Evolutionary conservation across 1,284 basidiomycete species (phyloP).

Genomic region (Dichomitus squalens): DNA sequence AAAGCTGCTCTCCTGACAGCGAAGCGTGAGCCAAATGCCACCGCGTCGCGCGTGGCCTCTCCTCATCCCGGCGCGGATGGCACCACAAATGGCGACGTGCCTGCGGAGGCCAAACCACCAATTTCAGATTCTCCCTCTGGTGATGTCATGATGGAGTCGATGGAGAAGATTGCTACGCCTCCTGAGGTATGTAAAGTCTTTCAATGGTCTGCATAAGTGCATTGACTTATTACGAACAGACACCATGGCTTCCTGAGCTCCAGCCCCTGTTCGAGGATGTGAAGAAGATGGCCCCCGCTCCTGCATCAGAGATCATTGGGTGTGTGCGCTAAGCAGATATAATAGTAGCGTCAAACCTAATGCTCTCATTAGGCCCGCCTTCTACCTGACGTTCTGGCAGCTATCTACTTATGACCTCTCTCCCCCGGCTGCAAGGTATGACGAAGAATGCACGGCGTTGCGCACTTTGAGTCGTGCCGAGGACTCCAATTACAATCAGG

Average conservation of each 20-base stretch:
- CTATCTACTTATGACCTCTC: slow-evolving; percentile 86
- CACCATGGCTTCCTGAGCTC: slow-evolving; percentile 78
- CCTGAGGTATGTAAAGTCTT: slow-evolving; percentile 12
- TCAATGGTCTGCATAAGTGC: not conserved
- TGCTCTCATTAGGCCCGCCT: slow-evolving; percentile 67
- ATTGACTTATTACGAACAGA: slow-evolving; percentile 39
- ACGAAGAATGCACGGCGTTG: slow-evolving; percentile 66
- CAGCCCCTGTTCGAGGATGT: slow-evolving; percentile 70
- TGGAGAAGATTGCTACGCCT: slow-evolving; percentile 14
- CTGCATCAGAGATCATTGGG: slow-evolving; percentile 72
- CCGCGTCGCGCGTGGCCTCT: slow-evolving; percentile 62
- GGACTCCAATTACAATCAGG: slow-evolving; percentile 55
- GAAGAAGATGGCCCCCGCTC: slow-evolving; percentile 65
- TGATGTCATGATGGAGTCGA: slow-evolving; percentile 53
- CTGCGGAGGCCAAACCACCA: slow-evolving; percentile 37
- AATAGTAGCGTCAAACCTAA: not conserved
- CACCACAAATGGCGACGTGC: slow-evolving; percentile 35
- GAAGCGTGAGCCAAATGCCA: slow-evolving; percentile 65
- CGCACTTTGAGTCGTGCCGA: slow-evolving; percentile 62
- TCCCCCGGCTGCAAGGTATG: slow-evolving; percentile 69
- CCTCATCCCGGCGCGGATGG: slow-evolving; percentile 44
- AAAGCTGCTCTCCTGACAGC: slow-evolving; percentile 70
- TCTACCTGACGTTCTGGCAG: slow-evolving; percentile 96
- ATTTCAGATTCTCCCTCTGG: slow-evolving; percentile 34
- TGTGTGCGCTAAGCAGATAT: slow-evolving; percentile 37